These are phyloP conservation scores for Fusarium continuum DNA, from an alignment of 2,329 filamentous ascomycete species.

Conservation along the genomic window DNA sequence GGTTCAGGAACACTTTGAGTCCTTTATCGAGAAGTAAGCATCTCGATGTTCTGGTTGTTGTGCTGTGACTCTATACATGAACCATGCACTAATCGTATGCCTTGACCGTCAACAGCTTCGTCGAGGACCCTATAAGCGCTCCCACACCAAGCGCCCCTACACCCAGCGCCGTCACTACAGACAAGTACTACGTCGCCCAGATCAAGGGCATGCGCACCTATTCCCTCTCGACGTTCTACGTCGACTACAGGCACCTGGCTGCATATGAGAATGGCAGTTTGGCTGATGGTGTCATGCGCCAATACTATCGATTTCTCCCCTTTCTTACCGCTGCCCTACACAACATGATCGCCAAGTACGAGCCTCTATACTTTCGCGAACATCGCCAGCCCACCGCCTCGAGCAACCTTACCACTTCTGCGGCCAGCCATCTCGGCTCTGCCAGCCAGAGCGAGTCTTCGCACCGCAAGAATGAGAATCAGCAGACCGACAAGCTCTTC, in stretches of 20 bases:
- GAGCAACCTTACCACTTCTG: constrained; percentile 75
- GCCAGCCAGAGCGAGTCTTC: constrained; percentile 72
- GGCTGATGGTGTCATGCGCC: constrained; percentile 84
- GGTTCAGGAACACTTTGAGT: constrained; percentile 79
- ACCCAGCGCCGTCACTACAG: constrained; percentile 76
- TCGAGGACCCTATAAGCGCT: constrained; percentile 68
- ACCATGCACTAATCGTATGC: neutral
- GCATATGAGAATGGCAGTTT: constrained; percentile 81
- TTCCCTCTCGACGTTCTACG: constrained; percentile 83
- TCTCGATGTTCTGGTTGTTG: neutral
- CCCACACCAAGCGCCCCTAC: constrained; percentile 66
- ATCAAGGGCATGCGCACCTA: constrained; percentile 80
- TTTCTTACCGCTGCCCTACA: constrained; percentile 90
- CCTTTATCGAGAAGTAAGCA: constrained; percentile 78
- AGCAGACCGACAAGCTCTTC: constrained; percentile 97
- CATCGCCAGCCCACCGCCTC: constrained; percentile 86
- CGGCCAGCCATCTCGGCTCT: constrained; percentile 68
- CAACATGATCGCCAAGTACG: constrained; percentile 93
- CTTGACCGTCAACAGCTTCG: constrained; percentile 58
- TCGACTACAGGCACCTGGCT: constrained; percentile 86
- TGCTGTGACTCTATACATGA: too few relatives aligned
- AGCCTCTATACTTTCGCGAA: constrained; percentile 91
- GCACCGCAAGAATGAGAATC: constrained; percentile 85
- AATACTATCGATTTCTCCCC: constrained; percentile 95
- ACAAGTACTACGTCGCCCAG: constrained; percentile 86